Percentiles rank a stretch among this genome's conserved stretches.
Conservation (phyloP, 208 protist species). For the Acanthamoeba rhysodes region DNA sequence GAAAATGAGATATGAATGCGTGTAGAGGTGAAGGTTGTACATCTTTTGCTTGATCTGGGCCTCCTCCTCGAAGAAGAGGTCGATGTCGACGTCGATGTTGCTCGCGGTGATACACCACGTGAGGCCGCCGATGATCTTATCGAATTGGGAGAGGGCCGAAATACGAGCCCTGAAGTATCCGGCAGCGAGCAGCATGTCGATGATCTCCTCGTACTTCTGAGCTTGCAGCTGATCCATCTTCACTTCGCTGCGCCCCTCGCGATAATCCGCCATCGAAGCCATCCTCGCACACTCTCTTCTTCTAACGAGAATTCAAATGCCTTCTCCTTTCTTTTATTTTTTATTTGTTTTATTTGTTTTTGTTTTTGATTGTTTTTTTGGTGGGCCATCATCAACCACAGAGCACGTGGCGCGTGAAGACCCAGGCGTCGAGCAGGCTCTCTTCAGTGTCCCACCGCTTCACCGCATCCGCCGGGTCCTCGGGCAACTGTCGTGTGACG, state of each 20-base stretch:
- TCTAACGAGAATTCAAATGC: no score
- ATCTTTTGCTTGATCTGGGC: slow-evolving; percentile 91
- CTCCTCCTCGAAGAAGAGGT: slow-evolving; percentile 92
- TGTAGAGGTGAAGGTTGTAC: slow-evolving; percentile 53
- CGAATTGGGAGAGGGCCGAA: slow-evolving; percentile 89
- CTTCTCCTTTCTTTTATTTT: no score
- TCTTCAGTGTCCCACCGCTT: neutral
- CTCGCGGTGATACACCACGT: slow-evolving; percentile 91
- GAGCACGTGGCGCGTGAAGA: neutral
- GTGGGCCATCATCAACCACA: no score
- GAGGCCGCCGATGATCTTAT: slow-evolving; percentile 93
- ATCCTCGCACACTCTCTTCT: neutral
- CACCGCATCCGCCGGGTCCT: neutral
- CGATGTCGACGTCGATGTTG: slow-evolving; percentile 91
- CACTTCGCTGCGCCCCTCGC: slow-evolving; percentile 37
- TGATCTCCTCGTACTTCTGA: slow-evolving; percentile 73
- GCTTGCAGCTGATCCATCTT: slow-evolving; percentile 37
- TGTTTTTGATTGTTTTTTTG: no score
- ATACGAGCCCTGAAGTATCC: slow-evolving; percentile 94
- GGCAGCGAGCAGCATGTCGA: slow-evolving; percentile 86
- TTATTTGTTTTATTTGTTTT: no score
- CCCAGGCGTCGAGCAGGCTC: neutral
- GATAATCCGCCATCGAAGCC: slow-evolving; percentile 26
- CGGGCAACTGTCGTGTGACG: neutral
- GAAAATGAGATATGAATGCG: neutral